phyloP scores from a whole-genome alignment of 2,329 filamentous ascomycete species.

The Chaetomiaceae sp. region DNA sequence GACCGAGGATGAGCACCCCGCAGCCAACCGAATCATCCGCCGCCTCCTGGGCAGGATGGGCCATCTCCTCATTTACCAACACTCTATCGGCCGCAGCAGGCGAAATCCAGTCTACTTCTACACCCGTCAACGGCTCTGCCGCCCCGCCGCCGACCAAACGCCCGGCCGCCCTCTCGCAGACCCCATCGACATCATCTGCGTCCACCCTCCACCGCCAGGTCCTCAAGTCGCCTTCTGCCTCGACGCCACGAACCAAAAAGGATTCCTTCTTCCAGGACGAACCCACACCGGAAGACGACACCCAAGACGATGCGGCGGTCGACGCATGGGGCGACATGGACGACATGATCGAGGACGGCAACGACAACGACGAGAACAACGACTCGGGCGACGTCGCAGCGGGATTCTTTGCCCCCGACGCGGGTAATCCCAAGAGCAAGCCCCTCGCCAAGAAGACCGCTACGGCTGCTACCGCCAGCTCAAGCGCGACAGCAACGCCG shows the following conservation, averaged over 20 bases:
- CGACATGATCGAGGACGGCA: constrained; percentile 41
- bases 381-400: constrained; percentile 26
- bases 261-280: constrained; percentile 51
- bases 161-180: constrained; percentile 34
- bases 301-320: constrained; percentile 57
- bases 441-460: too few species aligned
- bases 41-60: constrained; percentile 88
- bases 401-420: constrained; percentile 20
- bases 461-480: neutral
- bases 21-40: constrained; percentile 50
- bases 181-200: constrained; percentile 38
- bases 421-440: too few species aligned
- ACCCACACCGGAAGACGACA: constrained; percentile 30
- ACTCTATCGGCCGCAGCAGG: constrained; percentile 80
- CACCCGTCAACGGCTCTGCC: constrained; percentile 42
- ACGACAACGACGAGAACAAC: constrained; percentile 38
- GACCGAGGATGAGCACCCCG: constrained; percentile 75
- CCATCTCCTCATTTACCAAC: constrained; percentile 97
- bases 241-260: constrained; percentile 40
- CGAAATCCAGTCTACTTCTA: constrained; percentile 63
- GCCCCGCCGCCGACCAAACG: constrained; percentile 32
- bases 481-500: constrained; percentile 37
- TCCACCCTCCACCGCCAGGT: constrained; percentile 59
- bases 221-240: constrained; percentile 47
- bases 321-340: constrained; percentile 75